Conservation (phyloP, 148 eudicot species). For the Bassia scoparia region DNA sequence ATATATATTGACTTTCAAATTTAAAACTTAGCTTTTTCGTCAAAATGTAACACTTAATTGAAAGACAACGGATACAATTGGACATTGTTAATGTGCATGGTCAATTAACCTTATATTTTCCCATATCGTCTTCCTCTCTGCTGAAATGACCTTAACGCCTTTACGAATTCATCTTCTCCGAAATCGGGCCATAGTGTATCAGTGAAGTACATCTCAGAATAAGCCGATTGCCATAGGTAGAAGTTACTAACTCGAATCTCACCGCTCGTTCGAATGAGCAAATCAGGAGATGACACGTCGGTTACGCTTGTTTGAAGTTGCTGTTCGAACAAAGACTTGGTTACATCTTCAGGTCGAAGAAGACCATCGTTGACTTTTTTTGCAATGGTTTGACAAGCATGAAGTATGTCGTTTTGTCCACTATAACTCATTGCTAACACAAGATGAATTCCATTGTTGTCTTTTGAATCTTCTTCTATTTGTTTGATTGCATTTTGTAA, state of each 20-base stretch:
- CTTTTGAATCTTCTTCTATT: slow-evolving; percentile 30
- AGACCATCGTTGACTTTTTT: slow-evolving; percentile 35
- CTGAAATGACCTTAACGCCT: slow-evolving; percentile 36
- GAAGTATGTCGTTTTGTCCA: slow-evolving; percentile 37
- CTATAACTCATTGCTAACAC: slow-evolving; percentile 25
- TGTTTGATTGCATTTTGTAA: slow-evolving; percentile 16
- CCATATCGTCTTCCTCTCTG: slow-evolving; percentile 39
- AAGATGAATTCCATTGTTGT: slow-evolving; percentile 8
- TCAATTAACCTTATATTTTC: background rate
- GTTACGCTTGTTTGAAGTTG: slow-evolving; percentile 34
- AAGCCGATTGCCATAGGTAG: slow-evolving; percentile 45
- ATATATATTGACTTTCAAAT: no score
- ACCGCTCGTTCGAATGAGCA: slow-evolving; percentile 46
- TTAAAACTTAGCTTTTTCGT: no score
- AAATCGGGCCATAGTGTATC: slow-evolving; percentile 35
- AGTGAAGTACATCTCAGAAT: slow-evolving; percentile 36
- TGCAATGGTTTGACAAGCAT: slow-evolving; percentile 37
- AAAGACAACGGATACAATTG: no score
- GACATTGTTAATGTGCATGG: no score
- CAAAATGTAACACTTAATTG: no score
- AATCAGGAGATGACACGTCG: slow-evolving; percentile 33
- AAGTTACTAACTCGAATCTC: slow-evolving; percentile 34
- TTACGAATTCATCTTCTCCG: slow-evolving; percentile 25
- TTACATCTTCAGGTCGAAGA: slow-evolving; percentile 26
- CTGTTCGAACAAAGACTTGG: slow-evolving; percentile 28